A percentile compares a stretch with the other conserved stretches of the same genome.
Conservation (phyloP, 768 basidiomycete genomes). For the Russula brevipes region DNA sequence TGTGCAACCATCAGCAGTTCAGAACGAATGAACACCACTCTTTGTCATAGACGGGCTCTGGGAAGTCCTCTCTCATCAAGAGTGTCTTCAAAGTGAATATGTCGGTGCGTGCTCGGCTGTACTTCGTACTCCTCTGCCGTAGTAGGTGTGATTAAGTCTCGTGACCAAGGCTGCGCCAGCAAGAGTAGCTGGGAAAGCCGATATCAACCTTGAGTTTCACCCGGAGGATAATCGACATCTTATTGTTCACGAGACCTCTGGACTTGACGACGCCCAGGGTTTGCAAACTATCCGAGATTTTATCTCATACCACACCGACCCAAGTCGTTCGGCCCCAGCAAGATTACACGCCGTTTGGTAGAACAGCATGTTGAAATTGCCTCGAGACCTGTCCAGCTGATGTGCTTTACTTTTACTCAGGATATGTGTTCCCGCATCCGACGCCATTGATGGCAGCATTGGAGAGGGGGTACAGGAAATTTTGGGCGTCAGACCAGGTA, state of each 20-base stretch:
- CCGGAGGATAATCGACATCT: background rate
- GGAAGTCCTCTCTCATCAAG: constrained; percentile 10
- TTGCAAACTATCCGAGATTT: constrained; percentile 7
- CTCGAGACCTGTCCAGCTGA: background rate
- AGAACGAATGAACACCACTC: background rate
- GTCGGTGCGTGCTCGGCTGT: background rate
- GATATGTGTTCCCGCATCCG: constrained; percentile 4
- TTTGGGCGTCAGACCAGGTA: background rate
- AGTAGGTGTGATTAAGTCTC: background rate
- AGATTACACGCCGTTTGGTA: constrained; percentile 15
- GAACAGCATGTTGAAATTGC: too few relatives aligned
- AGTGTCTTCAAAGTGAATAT: constrained; percentile 7
- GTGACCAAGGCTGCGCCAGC: background rate
- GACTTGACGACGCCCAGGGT: background rate
- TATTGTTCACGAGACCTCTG: constrained; percentile 6
- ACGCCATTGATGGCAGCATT: background rate
- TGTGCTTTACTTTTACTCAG: background rate
- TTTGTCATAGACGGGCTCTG: constrained; percentile 2
- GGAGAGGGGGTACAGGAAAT: constrained; percentile 1
- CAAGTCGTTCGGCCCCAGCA: background rate
- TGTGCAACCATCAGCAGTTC: too few relatives aligned
- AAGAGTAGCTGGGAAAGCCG: too few relatives aligned
- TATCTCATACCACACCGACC: background rate
- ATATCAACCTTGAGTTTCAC: constrained; percentile 1
- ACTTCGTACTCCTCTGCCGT: background rate